Percentiles rank a stretch among this genome's conserved stretches.
Conservation (phyloP, 2,329 filamentous ascomycete genomes). For the Botryotinia calthae region DNA sequence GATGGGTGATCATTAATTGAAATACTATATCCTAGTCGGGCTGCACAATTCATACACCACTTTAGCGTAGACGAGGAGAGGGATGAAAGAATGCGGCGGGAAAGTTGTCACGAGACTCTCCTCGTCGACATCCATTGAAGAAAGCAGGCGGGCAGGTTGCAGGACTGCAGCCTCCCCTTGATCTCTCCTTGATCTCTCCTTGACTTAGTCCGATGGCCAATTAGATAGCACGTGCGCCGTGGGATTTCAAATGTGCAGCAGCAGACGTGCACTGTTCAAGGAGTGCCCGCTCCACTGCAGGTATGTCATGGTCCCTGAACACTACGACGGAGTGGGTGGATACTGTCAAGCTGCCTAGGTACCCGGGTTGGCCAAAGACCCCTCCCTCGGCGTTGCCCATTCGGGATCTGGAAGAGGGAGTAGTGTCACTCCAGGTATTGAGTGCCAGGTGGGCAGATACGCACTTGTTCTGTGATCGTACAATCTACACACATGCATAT, state of each 20-base stretch:
- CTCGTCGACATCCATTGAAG: background rate
- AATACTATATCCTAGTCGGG: background rate
- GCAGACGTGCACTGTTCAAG: slow-evolving; percentile 1
- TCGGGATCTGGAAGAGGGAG: background rate
- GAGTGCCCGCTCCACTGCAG: background rate
- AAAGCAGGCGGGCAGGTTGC: background rate
- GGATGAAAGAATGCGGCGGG: background rate
- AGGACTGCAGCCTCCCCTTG: background rate
- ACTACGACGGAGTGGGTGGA: background rate
- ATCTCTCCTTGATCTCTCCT: background rate
- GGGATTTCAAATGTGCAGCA: background rate
- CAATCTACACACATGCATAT: background rate
- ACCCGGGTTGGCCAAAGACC: background rate
- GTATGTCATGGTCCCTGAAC: background rate
- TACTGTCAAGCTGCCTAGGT: background rate
- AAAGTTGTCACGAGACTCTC: background rate
- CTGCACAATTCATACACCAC: background rate
- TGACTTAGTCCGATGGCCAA: background rate
- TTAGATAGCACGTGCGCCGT: background rate
- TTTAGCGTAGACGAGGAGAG: background rate
- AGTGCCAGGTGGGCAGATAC: background rate
- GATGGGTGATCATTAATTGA: background rate
- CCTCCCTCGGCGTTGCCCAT: background rate
- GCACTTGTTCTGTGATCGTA: background rate
- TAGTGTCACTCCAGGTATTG: background rate